A percentile compares a stretch with the other conserved stretches of the same genome.
These are phyloP conservation scores for Fereydounia khargensis DNA, from an alignment of 1,284 basidiomycete genomes.

Conservation along the genomic window DNA sequence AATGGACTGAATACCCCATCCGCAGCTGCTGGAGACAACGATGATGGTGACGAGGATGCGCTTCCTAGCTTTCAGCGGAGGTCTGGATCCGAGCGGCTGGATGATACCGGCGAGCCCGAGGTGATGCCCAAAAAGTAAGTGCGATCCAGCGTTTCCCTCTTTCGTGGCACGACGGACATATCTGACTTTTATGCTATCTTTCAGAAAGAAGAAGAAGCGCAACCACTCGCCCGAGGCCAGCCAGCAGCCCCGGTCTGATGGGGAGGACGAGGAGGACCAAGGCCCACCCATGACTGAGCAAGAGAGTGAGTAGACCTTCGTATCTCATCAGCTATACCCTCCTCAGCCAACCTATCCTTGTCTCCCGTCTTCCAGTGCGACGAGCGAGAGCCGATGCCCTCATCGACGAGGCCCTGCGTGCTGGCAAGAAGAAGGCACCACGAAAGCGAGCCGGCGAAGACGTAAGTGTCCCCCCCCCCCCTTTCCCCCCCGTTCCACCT, in stretches of 20 bases:
- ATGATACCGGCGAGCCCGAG: constrained; percentile 5
- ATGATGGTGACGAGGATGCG: constrained; percentile 1
- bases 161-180: too few species aligned
- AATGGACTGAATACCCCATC: too few species aligned
- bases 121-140: constrained; percentile 3
- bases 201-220: constrained; percentile 38
- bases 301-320: constrained; percentile 12
- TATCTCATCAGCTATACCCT: background rate
- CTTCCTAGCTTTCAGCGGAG: constrained; percentile 27
- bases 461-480: too few species aligned
- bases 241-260: too few species aligned
- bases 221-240: constrained; percentile 13
- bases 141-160: too few species aligned
- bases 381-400: constrained; percentile 18
- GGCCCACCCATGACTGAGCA: constrained; percentile 27
- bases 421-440: constrained; percentile 34
- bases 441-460: constrained; percentile 37
- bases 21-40: background rate
- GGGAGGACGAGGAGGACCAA: constrained; percentile 21
- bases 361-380: constrained; percentile 12
- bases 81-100: constrained; percentile 7
- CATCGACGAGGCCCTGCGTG: constrained; percentile 31
- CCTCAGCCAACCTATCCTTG: background rate
- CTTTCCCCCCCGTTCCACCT: background rate
- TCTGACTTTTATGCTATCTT: background rate